A percentile compares a stretch with the other conserved stretches of the same genome.
Evolutionary conservation across 345 rosid species (phyloP).

Genomic region (Toxicodendron radicans): DNA sequence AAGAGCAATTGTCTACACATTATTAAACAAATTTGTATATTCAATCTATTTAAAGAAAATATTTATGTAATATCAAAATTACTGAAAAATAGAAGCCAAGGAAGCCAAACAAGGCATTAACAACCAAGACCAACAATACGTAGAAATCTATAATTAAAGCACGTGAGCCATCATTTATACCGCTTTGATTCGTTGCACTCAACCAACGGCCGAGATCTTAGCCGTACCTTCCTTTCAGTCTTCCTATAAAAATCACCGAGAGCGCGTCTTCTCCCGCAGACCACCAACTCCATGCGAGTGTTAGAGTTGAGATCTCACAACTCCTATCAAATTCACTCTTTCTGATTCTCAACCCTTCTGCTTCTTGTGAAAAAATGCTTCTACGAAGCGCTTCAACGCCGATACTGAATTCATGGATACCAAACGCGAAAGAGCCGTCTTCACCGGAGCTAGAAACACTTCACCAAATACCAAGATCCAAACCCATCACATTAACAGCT

Average conservation of each 20-base stretch:
- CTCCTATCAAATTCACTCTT: too few species aligned
- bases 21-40: too few species aligned
- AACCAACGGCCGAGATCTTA: conserved; percentile 34
- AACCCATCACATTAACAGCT: conserved; percentile 35
- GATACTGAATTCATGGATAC: conserved; percentile 53
- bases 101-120: conserved; percentile 27
- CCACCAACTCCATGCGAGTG: too few species aligned
- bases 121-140: background rate
- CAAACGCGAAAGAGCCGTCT: conserved; percentile 39
- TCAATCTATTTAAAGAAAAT: too few species aligned
- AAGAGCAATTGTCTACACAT: too few species aligned
- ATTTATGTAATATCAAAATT: too few species aligned
- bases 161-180: conserved; percentile 2
- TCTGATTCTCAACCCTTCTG: background rate
- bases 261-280: background rate
- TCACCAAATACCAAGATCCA: conserved; percentile 33
- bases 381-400: conserved; percentile 81
- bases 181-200: background rate
- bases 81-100: background rate
- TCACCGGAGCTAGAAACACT: conserved; percentile 44
- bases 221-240: background rate
- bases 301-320: background rate
- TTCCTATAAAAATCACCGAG: conserved; percentile 14
- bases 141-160: background rate
- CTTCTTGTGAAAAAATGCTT: conserved; percentile 42